phyloP scores from a whole-genome alignment of 176 grass and related monocot genomes.

The Oryza nivara region DNA sequence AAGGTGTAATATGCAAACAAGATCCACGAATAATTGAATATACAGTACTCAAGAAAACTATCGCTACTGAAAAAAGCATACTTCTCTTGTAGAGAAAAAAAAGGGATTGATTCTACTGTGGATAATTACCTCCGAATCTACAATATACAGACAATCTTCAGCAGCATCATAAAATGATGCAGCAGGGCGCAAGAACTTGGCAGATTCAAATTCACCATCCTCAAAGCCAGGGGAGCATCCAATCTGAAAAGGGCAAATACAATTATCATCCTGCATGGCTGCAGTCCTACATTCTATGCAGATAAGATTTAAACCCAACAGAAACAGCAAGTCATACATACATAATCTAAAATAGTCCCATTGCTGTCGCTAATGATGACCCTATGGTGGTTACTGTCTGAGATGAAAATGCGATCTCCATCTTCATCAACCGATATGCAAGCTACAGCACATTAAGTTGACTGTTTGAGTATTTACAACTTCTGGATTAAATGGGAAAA shows the following conservation, averaged over 20 bases:
- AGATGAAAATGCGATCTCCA: constrained; percentile 79
- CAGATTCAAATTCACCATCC: constrained; percentile 95
- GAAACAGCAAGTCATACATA: constrained; percentile 52
- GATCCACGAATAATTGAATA: neutral
- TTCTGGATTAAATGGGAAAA: constrained; percentile 22
- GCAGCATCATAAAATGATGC: constrained; percentile 70
- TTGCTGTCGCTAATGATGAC: constrained; percentile 70
- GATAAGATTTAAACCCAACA: constrained; percentile 33
- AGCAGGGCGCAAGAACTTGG: constrained; percentile 78
- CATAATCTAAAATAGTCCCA: constrained; percentile 80
- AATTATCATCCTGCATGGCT: constrained; percentile 5
- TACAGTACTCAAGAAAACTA: neutral
- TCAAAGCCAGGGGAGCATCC: constrained; percentile 85
- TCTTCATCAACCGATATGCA: constrained; percentile 83
- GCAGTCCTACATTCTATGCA: neutral
- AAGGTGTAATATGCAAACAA: neutral
- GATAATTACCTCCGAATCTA: constrained; percentile 85
- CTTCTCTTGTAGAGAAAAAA: constrained; percentile 7
- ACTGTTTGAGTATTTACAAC: constrained; percentile 14
- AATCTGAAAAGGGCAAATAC: constrained; percentile 61
- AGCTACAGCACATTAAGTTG: constrained; percentile 51
- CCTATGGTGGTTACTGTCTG: constrained; percentile 86
- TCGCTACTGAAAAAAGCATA: constrained; percentile 5
- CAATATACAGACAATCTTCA: constrained; percentile 86
- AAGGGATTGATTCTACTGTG: neutral